phyloP scores from a whole-genome alignment of 139 green algal species.

The Klebsormidium nitens region DNA sequence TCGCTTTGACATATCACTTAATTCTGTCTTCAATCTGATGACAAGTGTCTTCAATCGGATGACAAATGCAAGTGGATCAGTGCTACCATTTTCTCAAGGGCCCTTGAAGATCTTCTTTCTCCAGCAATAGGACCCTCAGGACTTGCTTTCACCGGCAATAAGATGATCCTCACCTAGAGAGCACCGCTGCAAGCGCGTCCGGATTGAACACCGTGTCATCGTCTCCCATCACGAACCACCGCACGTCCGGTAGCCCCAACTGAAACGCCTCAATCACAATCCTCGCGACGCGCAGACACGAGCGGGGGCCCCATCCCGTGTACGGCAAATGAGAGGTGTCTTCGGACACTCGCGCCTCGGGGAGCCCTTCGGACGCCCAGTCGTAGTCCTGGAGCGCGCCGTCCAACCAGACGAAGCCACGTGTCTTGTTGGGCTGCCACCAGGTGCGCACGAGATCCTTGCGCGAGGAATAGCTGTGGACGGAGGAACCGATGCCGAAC shows the following conservation, averaged over 20 bases:
- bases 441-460: background rate
- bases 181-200: slow-evolving; percentile 8
- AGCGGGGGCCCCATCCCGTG: background rate
- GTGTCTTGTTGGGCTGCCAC: slow-evolving; percentile 7
- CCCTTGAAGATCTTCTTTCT: too few species aligned
- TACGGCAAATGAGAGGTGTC: slow-evolving; percentile 9
- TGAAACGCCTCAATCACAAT: slow-evolving; percentile 18
- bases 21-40: too few species aligned
- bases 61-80: too few species aligned
- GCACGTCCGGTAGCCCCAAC: slow-evolving; percentile 19
- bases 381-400: too few species aligned
- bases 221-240: slow-evolving; percentile 32
- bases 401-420: slow-evolving; percentile 29
- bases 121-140: too few species aligned
- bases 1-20: too few species aligned
- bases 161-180: too few species aligned
- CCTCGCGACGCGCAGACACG: background rate
- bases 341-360: slow-evolving; percentile 6
- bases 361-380: background rate
- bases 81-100: too few species aligned
- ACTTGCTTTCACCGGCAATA: too few species aligned
- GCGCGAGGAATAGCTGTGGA: background rate
- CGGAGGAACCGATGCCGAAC: background rate
- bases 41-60: too few species aligned
- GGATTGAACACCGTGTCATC: slow-evolving; percentile 36